Evolutionary conservation across 1,284 basidiomycete genomes (phyloP).

Genomic region (Melanopsichium pennsylvanicum): DNA sequence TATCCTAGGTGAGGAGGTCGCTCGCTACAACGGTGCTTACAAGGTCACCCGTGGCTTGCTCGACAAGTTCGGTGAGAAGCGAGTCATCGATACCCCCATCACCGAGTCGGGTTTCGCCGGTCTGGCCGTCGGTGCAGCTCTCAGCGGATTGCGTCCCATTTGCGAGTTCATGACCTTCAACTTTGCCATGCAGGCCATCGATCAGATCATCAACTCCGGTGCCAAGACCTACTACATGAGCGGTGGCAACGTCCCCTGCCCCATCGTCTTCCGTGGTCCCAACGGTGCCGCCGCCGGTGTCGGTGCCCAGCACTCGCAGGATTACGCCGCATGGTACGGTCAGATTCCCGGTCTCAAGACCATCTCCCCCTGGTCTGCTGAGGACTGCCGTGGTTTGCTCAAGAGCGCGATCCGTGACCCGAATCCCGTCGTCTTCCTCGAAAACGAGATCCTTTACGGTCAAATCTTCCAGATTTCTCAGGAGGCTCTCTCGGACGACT

Average conservation of each 20-base stretch:
- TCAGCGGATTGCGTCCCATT: conserved; percentile 91
- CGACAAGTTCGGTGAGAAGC: conserved; percentile 99
- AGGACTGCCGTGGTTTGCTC: conserved; percentile 97
- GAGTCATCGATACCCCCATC: conserved; percentile 88
- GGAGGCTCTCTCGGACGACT: conserved; percentile 94
- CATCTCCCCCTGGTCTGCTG: conserved; percentile 93
- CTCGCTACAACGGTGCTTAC: conserved; percentile 99
- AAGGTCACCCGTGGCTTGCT: conserved; percentile 85
- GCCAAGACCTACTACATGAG: conserved; percentile 99
- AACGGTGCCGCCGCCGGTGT: conserved; percentile 99
- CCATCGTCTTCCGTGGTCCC: conserved; percentile 98
- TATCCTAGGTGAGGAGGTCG: conserved; percentile 96
- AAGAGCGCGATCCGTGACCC: conserved; percentile 98
- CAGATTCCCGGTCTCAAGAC: conserved; percentile 96
- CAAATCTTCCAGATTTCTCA: conserved; percentile 92
- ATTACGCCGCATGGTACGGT: conserved; percentile 81
- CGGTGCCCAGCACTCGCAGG: conserved; percentile 74
- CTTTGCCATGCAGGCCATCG: conserved; percentile 77
- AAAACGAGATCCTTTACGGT: conserved; percentile 99
- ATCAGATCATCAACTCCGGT: conserved; percentile 99
- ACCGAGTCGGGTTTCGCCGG: conserved; percentile 99
- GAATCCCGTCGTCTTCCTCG: conserved; percentile 97
- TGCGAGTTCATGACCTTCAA: conserved; percentile 99
- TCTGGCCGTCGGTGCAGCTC: conserved; percentile 91
- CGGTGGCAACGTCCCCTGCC: conserved; percentile 95